A percentile compares a stretch with the other conserved stretches of the same genome.
Conservation (phyloP, 1,284 basidiomycete species). For the Caloboletus inedulis region DNA sequence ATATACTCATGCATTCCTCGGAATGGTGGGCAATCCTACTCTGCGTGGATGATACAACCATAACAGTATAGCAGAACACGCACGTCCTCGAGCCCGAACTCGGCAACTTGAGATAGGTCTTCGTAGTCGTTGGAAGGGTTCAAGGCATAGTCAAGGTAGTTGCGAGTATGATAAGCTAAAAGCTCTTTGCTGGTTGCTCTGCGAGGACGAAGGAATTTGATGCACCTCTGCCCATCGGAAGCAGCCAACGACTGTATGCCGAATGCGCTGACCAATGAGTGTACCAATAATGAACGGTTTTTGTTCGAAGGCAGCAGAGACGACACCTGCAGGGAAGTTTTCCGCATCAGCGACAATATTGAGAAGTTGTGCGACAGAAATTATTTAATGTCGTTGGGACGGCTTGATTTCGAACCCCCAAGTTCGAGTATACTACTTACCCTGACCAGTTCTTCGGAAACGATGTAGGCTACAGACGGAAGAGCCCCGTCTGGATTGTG, state of each 20-base stretch:
- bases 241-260: conserved; percentile 45
- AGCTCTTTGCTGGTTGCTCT: conserved; percentile 53
- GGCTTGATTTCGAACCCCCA: neutral
- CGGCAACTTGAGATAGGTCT: conserved; percentile 21
- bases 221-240: conserved; percentile 24
- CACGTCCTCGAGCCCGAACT: conserved; percentile 71
- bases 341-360: neutral
- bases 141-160: conserved; percentile 57
- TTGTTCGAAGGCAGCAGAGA: conserved; percentile 80
- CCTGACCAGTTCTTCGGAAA: conserved; percentile 55
- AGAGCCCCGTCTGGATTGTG: neutral
- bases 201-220: conserved; percentile 51
- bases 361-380: neutral
- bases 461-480: conserved; percentile 45
- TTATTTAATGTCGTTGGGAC: neutral
- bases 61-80: conserved; percentile 12
- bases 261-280: conserved; percentile 63
- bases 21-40: conserved; percentile 78
- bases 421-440: conserved; percentile 30
- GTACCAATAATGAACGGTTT: conserved; percentile 78
- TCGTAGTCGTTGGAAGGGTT: conserved; percentile 28
- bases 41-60: conserved; percentile 2
- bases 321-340: conserved; percentile 44
- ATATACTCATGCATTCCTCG: conserved; percentile 67
- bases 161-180: conserved; percentile 51